Evolutionary conservation across 179 eudicot genomes (phyloP).

Genomic region (Sideroxylon spinosum): DNA sequence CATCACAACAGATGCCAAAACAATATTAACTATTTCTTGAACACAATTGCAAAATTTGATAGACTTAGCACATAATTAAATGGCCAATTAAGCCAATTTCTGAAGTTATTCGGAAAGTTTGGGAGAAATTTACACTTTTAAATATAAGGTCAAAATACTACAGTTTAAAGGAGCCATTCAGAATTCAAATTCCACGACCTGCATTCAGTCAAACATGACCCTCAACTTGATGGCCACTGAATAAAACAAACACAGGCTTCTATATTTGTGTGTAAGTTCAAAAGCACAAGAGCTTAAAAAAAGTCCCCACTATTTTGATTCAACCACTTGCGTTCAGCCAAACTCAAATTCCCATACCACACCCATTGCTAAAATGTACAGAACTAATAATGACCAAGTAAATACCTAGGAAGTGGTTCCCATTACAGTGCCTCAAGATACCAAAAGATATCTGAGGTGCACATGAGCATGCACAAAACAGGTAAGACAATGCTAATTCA

Average conservation of each 20-base stretch:
- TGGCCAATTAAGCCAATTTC: not conserved
- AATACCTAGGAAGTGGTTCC: not conserved
- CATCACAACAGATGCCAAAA: not conserved
- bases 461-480: not conserved
- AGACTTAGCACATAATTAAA: conserved; percentile 5
- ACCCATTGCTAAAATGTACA: not conserved
- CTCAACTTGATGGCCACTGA: not conserved
- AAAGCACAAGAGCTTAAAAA: not conserved
- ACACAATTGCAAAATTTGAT: not conserved
- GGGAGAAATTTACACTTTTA: conserved; percentile 4
- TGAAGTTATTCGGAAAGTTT: not conserved
- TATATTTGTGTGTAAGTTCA: not conserved
- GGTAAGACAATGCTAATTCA: conserved; percentile 5
- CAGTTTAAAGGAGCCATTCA: conserved; percentile 7
- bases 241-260: not conserved
- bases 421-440: not conserved
- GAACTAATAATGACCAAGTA: not conserved
- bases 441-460: not conserved
- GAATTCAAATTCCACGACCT: conserved; percentile 1
- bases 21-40: conserved; percentile 1
- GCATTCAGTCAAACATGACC: not conserved
- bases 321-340: not conserved
- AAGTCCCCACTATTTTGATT: not conserved
- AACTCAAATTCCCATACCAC: not conserved
- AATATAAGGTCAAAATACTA: not conserved